These are phyloP conservation scores for Ustilago vetiveriae DNA, from an alignment of 1,284 basidiomycete species.

Conservation along the genomic window DNA sequence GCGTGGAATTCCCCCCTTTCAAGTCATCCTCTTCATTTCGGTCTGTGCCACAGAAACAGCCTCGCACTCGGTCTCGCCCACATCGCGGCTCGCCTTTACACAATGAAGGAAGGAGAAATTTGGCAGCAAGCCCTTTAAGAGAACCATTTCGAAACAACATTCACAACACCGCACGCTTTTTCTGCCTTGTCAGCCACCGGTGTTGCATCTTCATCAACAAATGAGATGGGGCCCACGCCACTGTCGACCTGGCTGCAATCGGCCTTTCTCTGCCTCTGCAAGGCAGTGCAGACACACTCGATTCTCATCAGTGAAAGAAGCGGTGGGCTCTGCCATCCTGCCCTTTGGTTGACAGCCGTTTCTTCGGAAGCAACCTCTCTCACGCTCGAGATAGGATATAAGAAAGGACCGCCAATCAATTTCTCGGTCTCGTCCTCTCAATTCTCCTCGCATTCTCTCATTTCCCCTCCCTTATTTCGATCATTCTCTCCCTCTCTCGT, in stretches of 20 bases:
- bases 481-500: background rate
- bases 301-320: background rate
- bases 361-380: background rate
- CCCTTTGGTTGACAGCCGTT: background rate
- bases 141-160: no score
- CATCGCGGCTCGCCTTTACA: no score
- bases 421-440: background rate
- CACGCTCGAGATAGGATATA: slow-evolving; percentile 6
- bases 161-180: background rate
- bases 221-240: slow-evolving; percentile 29
- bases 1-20: no score
- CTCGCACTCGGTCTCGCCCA: slow-evolving; percentile 14
- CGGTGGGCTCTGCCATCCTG: slow-evolving; percentile 14
- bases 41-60: slow-evolving; percentile 3
- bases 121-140: no score
- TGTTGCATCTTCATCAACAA: background rate
- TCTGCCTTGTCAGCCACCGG: background rate
- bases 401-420: background rate
- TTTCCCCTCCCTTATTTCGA: background rate
- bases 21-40: slow-evolving; percentile 17
- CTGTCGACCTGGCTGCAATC: background rate
- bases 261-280: background rate
- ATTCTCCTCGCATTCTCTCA: slow-evolving; percentile 2
- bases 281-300: slow-evolving; percentile 8
- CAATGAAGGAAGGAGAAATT: no score